A percentile compares a stretch with the other conserved stretches of the same genome.
phyloP scores from a whole-genome alignment of 2,329 filamentous ascomycete genomes.

The Curvularia sp. region DNA sequence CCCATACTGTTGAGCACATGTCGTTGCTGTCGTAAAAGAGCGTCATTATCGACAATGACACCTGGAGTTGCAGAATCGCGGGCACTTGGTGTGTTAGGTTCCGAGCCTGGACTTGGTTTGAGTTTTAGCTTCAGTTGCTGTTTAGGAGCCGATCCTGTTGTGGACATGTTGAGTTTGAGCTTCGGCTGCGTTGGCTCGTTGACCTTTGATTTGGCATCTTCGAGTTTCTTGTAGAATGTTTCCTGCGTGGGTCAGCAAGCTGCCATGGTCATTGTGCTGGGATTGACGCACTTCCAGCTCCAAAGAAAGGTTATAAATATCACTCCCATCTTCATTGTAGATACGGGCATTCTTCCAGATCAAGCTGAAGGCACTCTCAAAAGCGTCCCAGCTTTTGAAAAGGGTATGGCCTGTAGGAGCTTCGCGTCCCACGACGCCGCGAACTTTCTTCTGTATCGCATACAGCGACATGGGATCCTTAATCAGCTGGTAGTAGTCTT shows the following conservation, averaged over 20 bases:
- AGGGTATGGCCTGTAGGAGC: conserved; percentile 68
- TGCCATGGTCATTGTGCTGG: not conserved
- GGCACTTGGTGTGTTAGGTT: conserved; percentile 51
- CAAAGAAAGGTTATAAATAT: conserved; percentile 77
- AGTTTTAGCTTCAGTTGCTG: conserved; percentile 69
- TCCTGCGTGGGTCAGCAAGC: conserved; percentile 59
- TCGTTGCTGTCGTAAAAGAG: conserved; percentile 61
- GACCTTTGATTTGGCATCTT: conserved; percentile 74
- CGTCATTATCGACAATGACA: conserved; percentile 63
- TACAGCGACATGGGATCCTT: conserved; percentile 80
- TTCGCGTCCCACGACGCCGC: conserved; percentile 73
- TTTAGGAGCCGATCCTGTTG: conserved; percentile 37
- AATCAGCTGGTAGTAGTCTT: conserved; percentile 88
- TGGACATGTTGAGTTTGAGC: conserved; percentile 78
- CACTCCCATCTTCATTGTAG: conserved; percentile 92
- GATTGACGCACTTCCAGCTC: conserved; percentile 72
- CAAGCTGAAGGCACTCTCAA: conserved; percentile 79
- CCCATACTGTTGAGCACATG: conserved; percentile 59
- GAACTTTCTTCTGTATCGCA: conserved; percentile 77
- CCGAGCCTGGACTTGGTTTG: conserved; percentile 51
- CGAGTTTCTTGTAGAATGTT: conserved; percentile 72
- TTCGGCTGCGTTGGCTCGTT: conserved; percentile 76
- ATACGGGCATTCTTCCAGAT: conserved; percentile 88
- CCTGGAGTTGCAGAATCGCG: conserved; percentile 56
- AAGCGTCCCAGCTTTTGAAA: conserved; percentile 81